Evolutionary conservation across 805 yeast species (phyloP), one percentile per base, ranked within the genome.

Genomic region (Metschnikowia lachancei): DNA sequence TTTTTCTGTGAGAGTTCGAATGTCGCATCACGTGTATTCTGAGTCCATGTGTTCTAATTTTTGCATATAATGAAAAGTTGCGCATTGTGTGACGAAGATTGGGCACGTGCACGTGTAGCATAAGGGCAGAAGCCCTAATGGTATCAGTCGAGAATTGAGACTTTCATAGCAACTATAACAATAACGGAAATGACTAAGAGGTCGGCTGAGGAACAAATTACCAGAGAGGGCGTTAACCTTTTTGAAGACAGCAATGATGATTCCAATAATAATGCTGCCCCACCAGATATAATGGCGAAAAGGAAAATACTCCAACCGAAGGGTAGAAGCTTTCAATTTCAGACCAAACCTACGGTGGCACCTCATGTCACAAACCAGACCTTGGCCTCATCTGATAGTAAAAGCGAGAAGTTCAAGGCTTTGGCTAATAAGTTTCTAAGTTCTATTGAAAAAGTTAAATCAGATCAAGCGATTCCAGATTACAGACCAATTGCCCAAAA

Each of bases 221-320:
- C 81, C 14, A 76, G 77, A 52, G 88, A 82, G 46, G 68, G 64
- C 24, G 41, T 9, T 20, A 33, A 26, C n/a, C 14, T 11, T 13
- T 17, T 44, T 17, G 54, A 45, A 8, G 62, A 61, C 6, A 69
- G 66, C 31, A 69, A 72, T 32, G 75, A 70, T 14, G 78, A 70
- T 4, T 19, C 16, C 5, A 13, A 14, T 7, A 32, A 17, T 16
- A 71, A 54, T 12, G 49, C 56, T n/a, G 46, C 95, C 0, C 73
- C 86, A 1, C 71, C 77, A 3, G 81, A 74, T 4, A 82, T 80
- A 5, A 64, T 89, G 76, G 78, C 89, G 22, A 75, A 68, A 46
- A 74, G 97, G 58, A 85, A 81, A 68, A 85, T 87, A 47, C 76
- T 87, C 22, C 72, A 76, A 58, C 85, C 85, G 13, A 75, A 75